Conservation (phyloP, 2,329 filamentous ascomycete species). For the Microsporum canis region DNA sequence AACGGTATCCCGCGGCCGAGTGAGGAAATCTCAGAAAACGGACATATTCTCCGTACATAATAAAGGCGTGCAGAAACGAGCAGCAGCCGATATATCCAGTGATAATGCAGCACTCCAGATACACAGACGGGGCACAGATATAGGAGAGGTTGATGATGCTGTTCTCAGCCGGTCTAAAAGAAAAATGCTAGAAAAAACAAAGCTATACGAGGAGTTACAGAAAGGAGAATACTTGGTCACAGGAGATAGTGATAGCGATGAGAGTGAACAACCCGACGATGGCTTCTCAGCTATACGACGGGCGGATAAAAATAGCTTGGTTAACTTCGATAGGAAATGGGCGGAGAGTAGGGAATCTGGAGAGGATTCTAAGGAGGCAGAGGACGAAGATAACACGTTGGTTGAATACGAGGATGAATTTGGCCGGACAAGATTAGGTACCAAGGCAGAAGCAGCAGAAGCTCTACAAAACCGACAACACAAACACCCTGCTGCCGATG, state of each 20-base stretch:
- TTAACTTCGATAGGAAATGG: conserved; percentile 97
- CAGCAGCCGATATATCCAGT: conserved; percentile 46
- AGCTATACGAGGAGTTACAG: conserved; percentile 81
- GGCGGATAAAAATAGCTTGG: conserved; percentile 43
- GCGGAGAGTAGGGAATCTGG: conserved; percentile 43
- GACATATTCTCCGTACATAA: conserved; percentile 60
- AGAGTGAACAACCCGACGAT: conserved; percentile 18
- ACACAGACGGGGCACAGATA: conserved; percentile 49
- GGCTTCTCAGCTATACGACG: conserved; percentile 15
- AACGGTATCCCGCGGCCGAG: conserved; percentile 30
- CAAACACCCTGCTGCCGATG: conserved; percentile 7
- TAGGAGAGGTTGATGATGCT: conserved; percentile 48
- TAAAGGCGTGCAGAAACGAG: conserved; percentile 51
- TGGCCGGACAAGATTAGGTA: conserved; percentile 66
- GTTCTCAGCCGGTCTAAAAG: conserved; percentile 56
- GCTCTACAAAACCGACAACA: conserved; percentile 42
- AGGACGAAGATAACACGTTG: conserved; percentile 44
- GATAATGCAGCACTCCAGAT: conserved; percentile 47
- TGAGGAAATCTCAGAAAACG: conserved; percentile 45
- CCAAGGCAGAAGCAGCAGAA: conserved; percentile 54
- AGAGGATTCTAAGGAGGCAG: conserved; percentile 27
- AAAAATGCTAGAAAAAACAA: conserved; percentile 82
- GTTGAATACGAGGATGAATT: conserved; percentile 89
- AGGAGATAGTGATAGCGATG: conserved; percentile 27
- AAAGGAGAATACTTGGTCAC: conserved; percentile 64